Base-by-base conservation (phyloP, 345 rosid genomes). In the Gossypium thurberi region DNA sequence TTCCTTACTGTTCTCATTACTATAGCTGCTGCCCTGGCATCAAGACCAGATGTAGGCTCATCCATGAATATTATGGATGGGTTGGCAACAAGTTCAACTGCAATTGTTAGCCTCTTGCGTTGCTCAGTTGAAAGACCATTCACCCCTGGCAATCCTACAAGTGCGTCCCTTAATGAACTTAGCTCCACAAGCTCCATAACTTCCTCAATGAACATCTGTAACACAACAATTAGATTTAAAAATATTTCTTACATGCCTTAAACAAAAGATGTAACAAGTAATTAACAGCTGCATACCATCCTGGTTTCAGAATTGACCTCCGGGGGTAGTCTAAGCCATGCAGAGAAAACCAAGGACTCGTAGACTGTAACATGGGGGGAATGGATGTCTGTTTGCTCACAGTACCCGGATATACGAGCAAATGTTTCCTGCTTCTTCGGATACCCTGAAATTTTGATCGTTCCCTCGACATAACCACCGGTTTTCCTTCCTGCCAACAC, bases 21-120 rank as follows among this genome's bases (percentile, higher is more conserved):
- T 18, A 87, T 85, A n/a, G 94, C 94, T 18, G 94, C 91, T 2
- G 91, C 94, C 56, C 90, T 82, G n/a, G 94, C 94, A 83, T 89
- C 91, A 26, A 87, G 87, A 42, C 88, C 91, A 6, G 91, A 85
- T 23, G 94, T 89, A 43, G 94, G 94, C 75, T 89, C 91, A 43
- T 89, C 94, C 91, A 89, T 87, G 81, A 89, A 89, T 65, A 86
- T 89, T 75, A 89, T 87, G 8, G 89, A 84, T 8, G 94, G 94
- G 69, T 89, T 89, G n/a, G 90, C 88, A 13, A 87, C 87, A 17
- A 87, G 91, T 77, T 89, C 91, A 26, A 87, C 91, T 2, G 91
- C 94, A 60, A 87, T 81, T 1, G 94, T 89, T 69, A 89, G 76
- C 84, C 94, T 82, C 75, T 89, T 89, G 53, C 90, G 84, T 74